A percentile compares a stretch with the other conserved stretches of the same genome.
Evolutionary conservation across 208 protist species (phyloP).

Genomic region (Acanthamoeba lenticulata): DNA sequence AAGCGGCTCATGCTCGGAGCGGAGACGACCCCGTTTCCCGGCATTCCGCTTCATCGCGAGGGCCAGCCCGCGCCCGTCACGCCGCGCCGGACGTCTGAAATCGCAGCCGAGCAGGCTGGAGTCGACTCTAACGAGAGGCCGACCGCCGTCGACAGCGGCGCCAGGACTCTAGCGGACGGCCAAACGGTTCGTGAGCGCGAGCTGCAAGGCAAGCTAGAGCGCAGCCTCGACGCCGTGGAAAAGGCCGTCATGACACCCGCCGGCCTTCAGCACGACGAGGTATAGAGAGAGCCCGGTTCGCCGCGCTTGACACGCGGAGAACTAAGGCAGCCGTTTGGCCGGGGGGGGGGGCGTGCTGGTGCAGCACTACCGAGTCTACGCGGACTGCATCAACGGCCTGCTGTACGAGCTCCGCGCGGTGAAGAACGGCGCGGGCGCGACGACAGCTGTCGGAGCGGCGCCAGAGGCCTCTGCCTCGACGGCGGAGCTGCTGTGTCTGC

Average conservation of each 20-base stretch:
- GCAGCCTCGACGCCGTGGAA: not conserved
- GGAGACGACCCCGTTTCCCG: not conserved
- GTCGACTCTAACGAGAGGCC: too few relatives aligned
- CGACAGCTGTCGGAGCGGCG: not conserved
- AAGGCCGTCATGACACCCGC: not conserved
- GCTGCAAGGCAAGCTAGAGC: not conserved
- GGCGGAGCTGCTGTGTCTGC: not conserved
- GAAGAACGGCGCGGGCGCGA: not conserved
- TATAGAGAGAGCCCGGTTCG: too few relatives aligned
- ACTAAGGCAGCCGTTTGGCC: too few relatives aligned
- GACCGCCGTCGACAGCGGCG: not conserved
- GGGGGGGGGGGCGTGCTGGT: not conserved
- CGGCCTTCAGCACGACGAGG: not conserved
- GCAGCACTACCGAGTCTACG: not conserved
- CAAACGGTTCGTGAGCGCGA: not conserved
- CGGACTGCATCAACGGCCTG: not conserved
- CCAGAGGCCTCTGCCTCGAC: not conserved
- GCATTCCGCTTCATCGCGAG: slow-evolving; percentile 16
- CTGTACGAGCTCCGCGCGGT: not conserved
- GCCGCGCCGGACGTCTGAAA: not conserved
- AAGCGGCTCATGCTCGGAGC: not conserved
- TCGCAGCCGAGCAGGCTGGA: not conserved
- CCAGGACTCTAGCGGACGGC: not conserved
- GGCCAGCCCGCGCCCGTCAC: not conserved
- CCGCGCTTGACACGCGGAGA: too few relatives aligned